Evolutionary conservation across 179 eudicot species (phyloP).

Genomic region (Beta lomatogona): DNA sequence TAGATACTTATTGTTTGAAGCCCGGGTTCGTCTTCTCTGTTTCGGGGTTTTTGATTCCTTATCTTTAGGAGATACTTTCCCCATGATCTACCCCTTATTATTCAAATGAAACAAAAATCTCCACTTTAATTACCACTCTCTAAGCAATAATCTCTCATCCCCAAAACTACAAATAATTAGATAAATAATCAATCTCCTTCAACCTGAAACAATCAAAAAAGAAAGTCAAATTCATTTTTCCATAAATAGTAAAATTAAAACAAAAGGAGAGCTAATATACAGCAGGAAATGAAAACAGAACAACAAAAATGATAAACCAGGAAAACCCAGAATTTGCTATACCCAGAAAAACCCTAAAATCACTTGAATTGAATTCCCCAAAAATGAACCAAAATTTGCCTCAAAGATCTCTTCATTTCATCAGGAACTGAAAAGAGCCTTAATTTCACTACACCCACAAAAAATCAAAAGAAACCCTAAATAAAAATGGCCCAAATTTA

Average conservation of each 20-base stretch:
- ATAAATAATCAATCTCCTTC: slow-evolving; percentile 6
- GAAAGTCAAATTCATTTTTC: neutral
- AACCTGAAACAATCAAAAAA: slow-evolving; percentile 24
- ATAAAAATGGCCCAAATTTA: neutral
- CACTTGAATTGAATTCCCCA: neutral
- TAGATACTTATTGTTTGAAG: slow-evolving; percentile 58
- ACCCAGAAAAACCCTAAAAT: neutral
- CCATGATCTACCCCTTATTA: slow-evolving; percentile 45
- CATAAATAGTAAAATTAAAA: neutral
- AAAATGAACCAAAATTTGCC: neutral
- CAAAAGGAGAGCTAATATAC: neutral
- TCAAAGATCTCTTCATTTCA: neutral
- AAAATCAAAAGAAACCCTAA: neutral
- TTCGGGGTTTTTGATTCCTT: slow-evolving; percentile 56
- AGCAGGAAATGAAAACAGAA: neutral
- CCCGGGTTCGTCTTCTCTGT: slow-evolving; percentile 51
- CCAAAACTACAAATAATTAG: neutral
- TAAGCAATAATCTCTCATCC: slow-evolving; percentile 11
- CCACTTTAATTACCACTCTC: slow-evolving; percentile 10
- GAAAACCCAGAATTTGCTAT: neutral
- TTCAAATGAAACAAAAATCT: slow-evolving; percentile 14
- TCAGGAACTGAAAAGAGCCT: neutral
- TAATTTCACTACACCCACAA: neutral
- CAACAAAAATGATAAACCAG: neutral
- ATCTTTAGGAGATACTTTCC: slow-evolving; percentile 62